A percentile compares a stretch with the other conserved stretches of the same genome.
Evolutionary conservation across 1,284 basidiomycete genomes (phyloP).

Genomic region (Phlebopus sp.): DNA sequence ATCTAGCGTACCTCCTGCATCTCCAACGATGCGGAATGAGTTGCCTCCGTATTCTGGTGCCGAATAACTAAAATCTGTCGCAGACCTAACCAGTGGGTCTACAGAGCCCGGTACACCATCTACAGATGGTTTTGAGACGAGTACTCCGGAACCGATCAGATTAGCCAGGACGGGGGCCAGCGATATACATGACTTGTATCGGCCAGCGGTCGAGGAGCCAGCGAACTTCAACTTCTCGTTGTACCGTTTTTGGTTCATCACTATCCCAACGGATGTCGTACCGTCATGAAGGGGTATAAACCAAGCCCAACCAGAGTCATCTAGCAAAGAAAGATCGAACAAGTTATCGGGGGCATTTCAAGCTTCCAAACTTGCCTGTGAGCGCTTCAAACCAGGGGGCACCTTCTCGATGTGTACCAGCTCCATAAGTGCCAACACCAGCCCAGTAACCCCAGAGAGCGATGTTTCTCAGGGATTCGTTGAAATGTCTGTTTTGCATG

Average conservation of each 20-base stretch:
- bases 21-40: slow-evolving; percentile 63
- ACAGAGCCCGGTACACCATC: background rate
- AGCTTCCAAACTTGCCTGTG: slow-evolving; percentile 42
- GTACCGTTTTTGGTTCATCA: slow-evolving; percentile 60
- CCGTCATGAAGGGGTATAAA: slow-evolving; percentile 73
- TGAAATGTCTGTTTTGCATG: slow-evolving; percentile 66
- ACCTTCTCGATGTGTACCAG: slow-evolving; percentile 48
- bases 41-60: slow-evolving; percentile 58
- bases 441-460: slow-evolving; percentile 79
- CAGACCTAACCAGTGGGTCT: slow-evolving; percentile 38
- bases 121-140: slow-evolving; percentile 35
- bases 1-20: slow-evolving; percentile 58
- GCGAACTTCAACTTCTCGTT: slow-evolving; percentile 40
- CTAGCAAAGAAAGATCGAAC: slow-evolving; percentile 34
- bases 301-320: slow-evolving; percentile 77
- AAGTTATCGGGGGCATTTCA: background rate
- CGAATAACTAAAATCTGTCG: slow-evolving; percentile 69
- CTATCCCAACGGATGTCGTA: slow-evolving; percentile 67
- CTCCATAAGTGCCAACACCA: slow-evolving; percentile 51
- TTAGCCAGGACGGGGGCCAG: slow-evolving; percentile 49
- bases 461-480: slow-evolving; percentile 66
- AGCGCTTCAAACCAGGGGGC: slow-evolving; percentile 74
- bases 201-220: slow-evolving; percentile 40
- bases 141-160: slow-evolving; percentile 46
- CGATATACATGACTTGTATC: slow-evolving; percentile 30